Percentiles rank a stretch among this genome's conserved stretches.
Conservation (phyloP, 2,329 filamentous ascomycete species). For the Pseudonectria buxi region DNA sequence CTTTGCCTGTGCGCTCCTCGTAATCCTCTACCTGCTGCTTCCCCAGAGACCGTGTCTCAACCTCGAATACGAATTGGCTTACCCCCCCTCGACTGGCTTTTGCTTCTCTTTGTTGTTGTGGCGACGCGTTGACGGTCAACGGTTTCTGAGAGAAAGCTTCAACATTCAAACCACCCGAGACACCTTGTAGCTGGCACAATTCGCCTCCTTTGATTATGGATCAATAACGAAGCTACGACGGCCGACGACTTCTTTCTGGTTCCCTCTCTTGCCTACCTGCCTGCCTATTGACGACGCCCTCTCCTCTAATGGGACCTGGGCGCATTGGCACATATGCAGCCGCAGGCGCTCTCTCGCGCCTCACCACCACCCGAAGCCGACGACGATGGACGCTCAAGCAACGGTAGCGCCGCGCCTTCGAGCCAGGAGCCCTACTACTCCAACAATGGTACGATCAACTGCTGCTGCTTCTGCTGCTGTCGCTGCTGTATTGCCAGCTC, state of each 20-base stretch:
- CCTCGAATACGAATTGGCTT: no score
- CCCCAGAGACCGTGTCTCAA: no score
- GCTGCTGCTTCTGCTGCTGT: not conserved
- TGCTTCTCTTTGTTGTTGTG: not conserved
- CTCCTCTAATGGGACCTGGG: constrained; percentile 1
- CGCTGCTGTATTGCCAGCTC: not conserved
- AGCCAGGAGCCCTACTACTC: constrained; percentile 44
- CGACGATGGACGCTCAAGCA: constrained; percentile 22
- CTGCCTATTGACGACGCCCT: constrained; percentile 14
- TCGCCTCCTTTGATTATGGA: constrained; percentile 28
- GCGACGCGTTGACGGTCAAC: no score
- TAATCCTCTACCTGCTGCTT: no score
- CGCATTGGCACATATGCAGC: constrained; percentile 23
- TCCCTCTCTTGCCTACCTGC: constrained; percentile 14
- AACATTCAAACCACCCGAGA: not conserved
- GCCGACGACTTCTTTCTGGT: constrained; percentile 22
- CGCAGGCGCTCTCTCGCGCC: constrained; percentile 13
- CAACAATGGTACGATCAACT: constrained; percentile 46
- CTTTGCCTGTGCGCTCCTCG: no score
- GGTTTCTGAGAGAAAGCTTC: no score
- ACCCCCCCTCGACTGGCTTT: not conserved
- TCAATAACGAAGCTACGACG: constrained; percentile 25
- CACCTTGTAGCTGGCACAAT: constrained; percentile 1
- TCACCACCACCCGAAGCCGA: constrained; percentile 7
- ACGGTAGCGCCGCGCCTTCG: constrained; percentile 21